Evolutionary conservation across 1,284 basidiomycete genomes (phyloP).

Genomic region (Rhodotorula mucilaginosa): DNA sequence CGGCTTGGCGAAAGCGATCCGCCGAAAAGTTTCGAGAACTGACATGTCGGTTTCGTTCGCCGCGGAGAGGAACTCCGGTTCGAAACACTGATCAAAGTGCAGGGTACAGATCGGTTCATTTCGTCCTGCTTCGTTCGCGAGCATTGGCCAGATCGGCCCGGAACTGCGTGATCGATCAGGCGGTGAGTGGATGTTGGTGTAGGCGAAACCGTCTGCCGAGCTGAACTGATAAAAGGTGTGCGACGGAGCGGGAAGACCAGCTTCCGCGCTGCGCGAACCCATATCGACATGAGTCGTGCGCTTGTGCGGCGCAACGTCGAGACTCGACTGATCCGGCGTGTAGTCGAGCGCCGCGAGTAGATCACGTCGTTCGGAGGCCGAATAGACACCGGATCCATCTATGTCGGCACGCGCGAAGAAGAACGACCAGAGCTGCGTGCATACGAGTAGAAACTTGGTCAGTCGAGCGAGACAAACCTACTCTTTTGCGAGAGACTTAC

Average conservation of each 20-base stretch:
- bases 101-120: slow-evolving; percentile 19
- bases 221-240: slow-evolving; percentile 15
- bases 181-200: neutral
- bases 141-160: neutral
- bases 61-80: slow-evolving; percentile 26
- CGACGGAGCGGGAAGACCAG: slow-evolving; percentile 7
- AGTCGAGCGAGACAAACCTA: too few relatives aligned
- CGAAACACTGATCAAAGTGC: slow-evolving; percentile 26
- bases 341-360: slow-evolving; percentile 11
- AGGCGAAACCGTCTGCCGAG: slow-evolving; percentile 31
- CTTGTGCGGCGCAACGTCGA: neutral
- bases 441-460: neutral
- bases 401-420: slow-evolving; percentile 23
- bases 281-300: neutral
- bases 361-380: slow-evolving; percentile 14
- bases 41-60: neutral
- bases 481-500: neutral
- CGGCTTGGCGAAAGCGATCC: slow-evolving; percentile 45
- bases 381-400: slow-evolving; percentile 20
- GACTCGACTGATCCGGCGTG: too few relatives aligned
- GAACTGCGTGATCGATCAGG: neutral
- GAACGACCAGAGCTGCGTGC: slow-evolving; percentile 30
- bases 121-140: neutral
- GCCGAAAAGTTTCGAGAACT: slow-evolving; percentile 44
- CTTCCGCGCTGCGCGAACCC: neutral